Evolutionary conservation across 164 flowering plant species (phyloP).

Genomic region (Malania oleifera): DNA sequence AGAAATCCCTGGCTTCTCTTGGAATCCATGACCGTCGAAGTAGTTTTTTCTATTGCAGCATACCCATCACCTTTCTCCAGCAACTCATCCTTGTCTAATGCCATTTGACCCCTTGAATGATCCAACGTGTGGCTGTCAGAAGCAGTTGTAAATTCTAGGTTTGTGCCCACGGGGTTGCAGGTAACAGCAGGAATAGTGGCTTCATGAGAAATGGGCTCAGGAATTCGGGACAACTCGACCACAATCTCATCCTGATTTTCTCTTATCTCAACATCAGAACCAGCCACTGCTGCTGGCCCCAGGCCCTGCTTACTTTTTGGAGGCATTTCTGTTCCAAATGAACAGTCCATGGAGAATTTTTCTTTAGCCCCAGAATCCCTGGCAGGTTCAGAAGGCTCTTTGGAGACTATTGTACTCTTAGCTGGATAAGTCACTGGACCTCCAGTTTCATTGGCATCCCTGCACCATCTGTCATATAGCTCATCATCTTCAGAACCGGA

Average conservation of each 20-base stretch:
- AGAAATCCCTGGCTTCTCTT: slow-evolving; percentile 11
- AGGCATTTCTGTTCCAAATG: slow-evolving; percentile 6
- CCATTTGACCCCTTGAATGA: slow-evolving; percentile 1
- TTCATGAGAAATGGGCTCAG: slow-evolving; percentile 10
- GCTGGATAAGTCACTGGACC: slow-evolving; percentile 12
- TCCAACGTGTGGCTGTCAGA: slow-evolving; percentile 7
- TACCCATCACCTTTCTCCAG: slow-evolving; percentile 3
- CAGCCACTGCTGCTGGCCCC: slow-evolving; percentile 2
- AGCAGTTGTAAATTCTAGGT: background rate
- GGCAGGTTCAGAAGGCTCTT: slow-evolving; percentile 14
- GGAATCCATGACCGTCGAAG: background rate
- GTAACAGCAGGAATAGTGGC: background rate
- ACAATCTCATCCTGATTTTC: slow-evolving; percentile 21
- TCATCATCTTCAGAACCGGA: slow-evolving; percentile 40
- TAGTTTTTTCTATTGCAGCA: background rate
- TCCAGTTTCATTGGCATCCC: slow-evolving; percentile 30
- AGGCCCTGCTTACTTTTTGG: slow-evolving; percentile 10
- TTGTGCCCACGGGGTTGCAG: background rate
- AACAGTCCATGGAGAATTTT: background rate
- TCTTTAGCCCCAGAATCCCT: slow-evolving; percentile 15
- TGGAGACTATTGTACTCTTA: slow-evolving; percentile 10
- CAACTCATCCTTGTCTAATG: background rate
- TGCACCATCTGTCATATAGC: slow-evolving; percentile 38
- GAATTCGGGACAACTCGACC: slow-evolving; percentile 18
- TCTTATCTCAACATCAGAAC: slow-evolving; percentile 12